Conservation (phyloP, 2,329 filamentous ascomycete species). For the Colletotrichum limetticola region DNA sequence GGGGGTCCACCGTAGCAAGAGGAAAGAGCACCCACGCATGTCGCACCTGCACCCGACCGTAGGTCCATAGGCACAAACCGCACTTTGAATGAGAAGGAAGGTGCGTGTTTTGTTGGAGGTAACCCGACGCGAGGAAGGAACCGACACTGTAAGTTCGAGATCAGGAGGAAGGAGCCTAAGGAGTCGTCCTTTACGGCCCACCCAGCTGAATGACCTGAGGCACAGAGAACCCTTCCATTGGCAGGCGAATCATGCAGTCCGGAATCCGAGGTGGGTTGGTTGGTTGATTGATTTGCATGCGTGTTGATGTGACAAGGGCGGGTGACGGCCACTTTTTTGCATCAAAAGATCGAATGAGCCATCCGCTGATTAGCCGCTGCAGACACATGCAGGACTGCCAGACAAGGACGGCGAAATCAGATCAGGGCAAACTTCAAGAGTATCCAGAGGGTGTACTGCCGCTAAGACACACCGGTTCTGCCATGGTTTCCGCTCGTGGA, state of each 20-base stretch:
- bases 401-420: neutral
- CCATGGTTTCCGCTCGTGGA: slow-evolving; percentile 24
- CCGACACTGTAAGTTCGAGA: neutral
- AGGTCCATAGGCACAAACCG: neutral
- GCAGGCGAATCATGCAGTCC: neutral
- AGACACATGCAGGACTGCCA: neutral
- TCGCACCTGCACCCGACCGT: neutral
- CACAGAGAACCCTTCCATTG: neutral
- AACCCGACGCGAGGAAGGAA: neutral
- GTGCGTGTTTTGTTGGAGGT: neutral
- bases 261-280: neutral
- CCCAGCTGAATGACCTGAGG: neutral
- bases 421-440: neutral
- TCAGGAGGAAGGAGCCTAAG: neutral
- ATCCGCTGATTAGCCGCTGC: neutral
- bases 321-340: neutral
- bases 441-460: neutral
- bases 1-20: slow-evolving; percentile 12
- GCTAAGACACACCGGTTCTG: slow-evolving; percentile 27
- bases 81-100: neutral
- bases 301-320: neutral
- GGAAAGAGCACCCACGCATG: neutral
- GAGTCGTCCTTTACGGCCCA: neutral
- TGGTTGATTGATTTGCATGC: neutral
- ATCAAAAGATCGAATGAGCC: neutral